Conservation (phyloP, 1,139 yeast species). For the Debaryomyces nepalensis region DNA sequence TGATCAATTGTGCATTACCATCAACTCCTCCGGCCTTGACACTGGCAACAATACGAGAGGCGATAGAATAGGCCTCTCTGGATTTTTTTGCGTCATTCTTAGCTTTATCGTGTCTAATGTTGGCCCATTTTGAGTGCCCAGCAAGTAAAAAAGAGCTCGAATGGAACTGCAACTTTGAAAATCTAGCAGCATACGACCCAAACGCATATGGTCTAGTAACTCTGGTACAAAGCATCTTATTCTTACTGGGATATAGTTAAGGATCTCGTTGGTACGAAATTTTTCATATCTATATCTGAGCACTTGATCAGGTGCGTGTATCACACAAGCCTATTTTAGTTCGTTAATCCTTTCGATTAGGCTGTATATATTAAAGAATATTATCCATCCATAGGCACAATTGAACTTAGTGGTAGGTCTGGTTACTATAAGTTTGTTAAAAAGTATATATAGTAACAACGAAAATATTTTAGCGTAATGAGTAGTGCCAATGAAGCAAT, state of each 20-base stretch:
- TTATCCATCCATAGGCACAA: not conserved
- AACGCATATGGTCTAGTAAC: not conserved
- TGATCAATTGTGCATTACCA: conserved; percentile 74
- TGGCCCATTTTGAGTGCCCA: conserved; percentile 96
- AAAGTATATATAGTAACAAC: not conserved
- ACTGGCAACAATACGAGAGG: conserved; percentile 74
- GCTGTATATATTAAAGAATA: not conserved
- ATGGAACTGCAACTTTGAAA: conserved; percentile 19
- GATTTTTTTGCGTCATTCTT: conserved; percentile 85
- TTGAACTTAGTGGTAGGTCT: conserved; percentile 1
- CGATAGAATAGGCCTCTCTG: conserved; percentile 69
- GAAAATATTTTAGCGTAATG: conserved; percentile 19
- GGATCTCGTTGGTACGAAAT: not conserved
- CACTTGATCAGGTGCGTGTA: conserved; percentile 7
- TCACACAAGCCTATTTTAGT: conserved; percentile 2
- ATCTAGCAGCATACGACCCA: not conserved
- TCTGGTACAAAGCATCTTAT: conserved; percentile 2
- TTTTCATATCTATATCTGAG: conserved; percentile 10
- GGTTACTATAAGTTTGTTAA: conserved; percentile 1
- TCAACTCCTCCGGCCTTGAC: conserved; percentile 59
- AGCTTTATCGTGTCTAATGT: conserved; percentile 91
- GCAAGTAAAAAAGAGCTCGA: conserved; percentile 30
- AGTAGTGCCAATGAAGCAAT: conserved; percentile 42
- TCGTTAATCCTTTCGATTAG: conserved; percentile 1
- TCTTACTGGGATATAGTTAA: not conserved